Conservation (phyloP, 305 asterid genomes). For the Andrographis paniculata region DNA sequence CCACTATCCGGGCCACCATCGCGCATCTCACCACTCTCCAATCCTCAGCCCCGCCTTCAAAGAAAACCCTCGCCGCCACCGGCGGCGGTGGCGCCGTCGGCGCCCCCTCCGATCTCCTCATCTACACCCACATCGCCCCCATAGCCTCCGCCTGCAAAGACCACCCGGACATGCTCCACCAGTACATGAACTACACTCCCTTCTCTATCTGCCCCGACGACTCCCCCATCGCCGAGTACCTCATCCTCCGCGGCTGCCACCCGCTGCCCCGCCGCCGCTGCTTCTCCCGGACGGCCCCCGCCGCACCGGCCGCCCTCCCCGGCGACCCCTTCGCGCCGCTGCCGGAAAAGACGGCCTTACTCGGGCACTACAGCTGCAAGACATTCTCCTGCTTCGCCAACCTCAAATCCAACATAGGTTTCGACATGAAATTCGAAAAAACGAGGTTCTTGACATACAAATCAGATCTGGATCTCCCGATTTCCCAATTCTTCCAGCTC, state of each 20-base stretch:
- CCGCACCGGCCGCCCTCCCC: conserved; percentile 38
- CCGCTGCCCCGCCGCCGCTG: conserved; percentile 98
- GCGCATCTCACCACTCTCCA: conserved; percentile 79
- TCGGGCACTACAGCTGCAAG: conserved; percentile 49
- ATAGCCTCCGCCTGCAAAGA: conserved; percentile 82
- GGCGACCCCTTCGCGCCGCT: conserved; percentile 55
- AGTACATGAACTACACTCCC: conserved; percentile 84
- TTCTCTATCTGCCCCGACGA: conserved; percentile 73
- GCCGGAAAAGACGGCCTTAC: conserved; percentile 52
- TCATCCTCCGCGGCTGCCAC: conserved; percentile 85
- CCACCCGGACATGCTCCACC: conserved; percentile 64
- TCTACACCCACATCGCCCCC: conserved; percentile 69
- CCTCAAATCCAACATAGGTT: conserved; percentile 55
- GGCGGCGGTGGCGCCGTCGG: conserved; percentile 36
- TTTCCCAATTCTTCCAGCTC: conserved; percentile 59
- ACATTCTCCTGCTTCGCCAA: conserved; percentile 63
- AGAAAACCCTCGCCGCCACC: conserved; percentile 23
- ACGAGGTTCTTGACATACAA: conserved; percentile 40
- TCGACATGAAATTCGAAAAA: conserved; percentile 62
- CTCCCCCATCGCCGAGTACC: conserved; percentile 52
- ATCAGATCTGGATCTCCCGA: conserved; percentile 85
- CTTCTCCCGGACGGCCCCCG: conserved; percentile 54
- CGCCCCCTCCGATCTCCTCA: conserved; percentile 78
- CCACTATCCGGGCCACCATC: conserved; percentile 96
- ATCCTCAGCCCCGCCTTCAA: conserved; percentile 31